These are phyloP conservation scores for Raddia guianensis DNA, from an alignment of 176 grass and related monocot genomes.

Conservation along the genomic window DNA sequence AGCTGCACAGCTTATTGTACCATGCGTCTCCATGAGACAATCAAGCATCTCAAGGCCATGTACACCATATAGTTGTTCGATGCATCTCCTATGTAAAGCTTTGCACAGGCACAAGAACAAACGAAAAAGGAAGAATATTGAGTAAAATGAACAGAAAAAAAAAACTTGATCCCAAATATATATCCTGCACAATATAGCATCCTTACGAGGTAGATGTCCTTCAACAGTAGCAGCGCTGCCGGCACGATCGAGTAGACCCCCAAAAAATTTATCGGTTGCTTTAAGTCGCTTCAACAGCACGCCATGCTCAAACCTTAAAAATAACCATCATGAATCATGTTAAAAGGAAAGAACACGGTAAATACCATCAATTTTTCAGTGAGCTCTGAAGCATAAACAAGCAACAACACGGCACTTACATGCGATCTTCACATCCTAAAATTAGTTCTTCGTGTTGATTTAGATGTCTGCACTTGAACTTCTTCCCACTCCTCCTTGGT, in stretches of 20 bases:
- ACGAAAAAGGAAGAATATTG: slow-evolving; percentile 2
- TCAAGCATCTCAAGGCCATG: slow-evolving; percentile 45
- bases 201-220: slow-evolving; percentile 55
- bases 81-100: slow-evolving; percentile 58
- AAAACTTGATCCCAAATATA: not conserved
- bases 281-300: slow-evolving; percentile 41
- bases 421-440: slow-evolving; percentile 43
- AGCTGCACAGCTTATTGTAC: not conserved
- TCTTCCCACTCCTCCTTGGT: not conserved
- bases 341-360: not conserved
- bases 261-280: slow-evolving; percentile 32
- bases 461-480: slow-evolving; percentile 30
- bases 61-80: slow-evolving; percentile 54
- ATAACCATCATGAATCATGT: not conserved
- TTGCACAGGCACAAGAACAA: slow-evolving; percentile 1
- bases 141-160: slow-evolving; percentile 23
- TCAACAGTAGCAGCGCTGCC: slow-evolving; percentile 19
- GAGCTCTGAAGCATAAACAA: not conserved
- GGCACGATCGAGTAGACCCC: slow-evolving; percentile 28
- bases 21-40: slow-evolving; percentile 16
- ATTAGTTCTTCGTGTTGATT: slow-evolving; percentile 45
- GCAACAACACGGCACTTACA: slow-evolving; percentile 34
- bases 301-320: slow-evolving; percentile 54
- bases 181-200: not conserved
- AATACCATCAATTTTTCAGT: not conserved